Evolutionary conservation across 129 eudicot genomes (phyloP), one percentile per base, ranked within the genome.

Genomic region (Flaveria sonorensis): DNA sequence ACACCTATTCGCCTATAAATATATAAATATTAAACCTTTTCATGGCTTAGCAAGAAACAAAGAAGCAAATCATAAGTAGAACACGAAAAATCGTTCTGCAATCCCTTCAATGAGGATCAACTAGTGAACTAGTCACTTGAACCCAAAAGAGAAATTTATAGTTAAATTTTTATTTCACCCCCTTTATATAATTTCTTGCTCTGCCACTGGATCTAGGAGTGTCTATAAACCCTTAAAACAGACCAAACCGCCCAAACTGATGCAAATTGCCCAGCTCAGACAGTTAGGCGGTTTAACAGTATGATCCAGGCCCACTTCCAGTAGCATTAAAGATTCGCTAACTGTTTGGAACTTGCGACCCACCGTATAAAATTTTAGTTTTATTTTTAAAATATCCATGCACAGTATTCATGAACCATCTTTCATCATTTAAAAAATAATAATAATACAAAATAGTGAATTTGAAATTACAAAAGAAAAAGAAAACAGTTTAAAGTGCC

Each of bases 41-140:
- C 20, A 50, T 47, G n/a, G 52, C 52, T 47, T 48, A 14, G 14
- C 16, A 48, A 48, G 53, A 14, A 13, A 14, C 53, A 12, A 15
- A 48, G 53, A 48, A 48, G 53, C 53, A 12, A 48, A 13, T 13
- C 53, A 48, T 48, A 30, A 30, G 36, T 30, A 30, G 5, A 30
- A 30, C 36, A 30, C 36, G 36, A 30, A 30, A 30, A 30, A 30
- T 30, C 81, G 39, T 21, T 76, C 74, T 7, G 53, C 81, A 51
- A 61, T 8, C 57, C 24, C 47, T 43, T 61, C 36, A 45, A 21
- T 21, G 18, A 60, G 61, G 43, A 73, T 21, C 59, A 61, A 43
- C 6, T 59, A 40, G 23, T 30, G 36, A 30, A 30, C 36, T 30
- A 30, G 36, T 30, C 36, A 30, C 36, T 30, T 30, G 36, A 30